Evolutionary conservation across 1,284 basidiomycete species (phyloP), one percentile per base, ranked within the genome.

Genomic region (Tilletia indica): DNA sequence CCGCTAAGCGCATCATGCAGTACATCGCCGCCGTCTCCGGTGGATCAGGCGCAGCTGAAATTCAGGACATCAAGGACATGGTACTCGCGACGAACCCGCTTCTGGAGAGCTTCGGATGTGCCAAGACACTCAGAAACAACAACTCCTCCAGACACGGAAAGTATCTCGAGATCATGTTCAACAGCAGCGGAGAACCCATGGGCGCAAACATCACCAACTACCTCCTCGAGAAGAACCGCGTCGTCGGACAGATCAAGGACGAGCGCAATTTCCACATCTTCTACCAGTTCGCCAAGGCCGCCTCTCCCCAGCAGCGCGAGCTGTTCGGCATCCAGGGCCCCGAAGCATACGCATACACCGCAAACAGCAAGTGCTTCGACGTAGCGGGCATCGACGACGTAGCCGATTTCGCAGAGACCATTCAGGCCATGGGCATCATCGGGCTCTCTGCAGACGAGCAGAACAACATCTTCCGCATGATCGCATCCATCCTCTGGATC

Each of bases 101-200:
- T 54, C 87, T 99, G 75, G 97, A 99, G 86, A 96, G 93, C 86
- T 99, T 99, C 78, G 97, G 97, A 34, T 99, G 97, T 86, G 97
- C 97, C 36, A 99, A 99, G 87, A 99, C 97, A 19, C 88, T 99
- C 74, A 89, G 97, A 71, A 99, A 99, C 85, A 97, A 99, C 86
- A 99, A 99, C 85, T 96, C 93, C 6, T 95, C 93, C 89, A 91
- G 97, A 77, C 97, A 99, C 89, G 96, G 97, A 68, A 99, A 99
- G 88, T 99, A 99, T 85, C 88, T 99, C 36, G 96, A 99, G 86
- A 98, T 99, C 85, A 97, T 98, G 93, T 99, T 99, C 86, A 97
- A 99, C 82, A 86, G 88, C 36, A 88, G 91, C 21, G 96, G 95
- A 68, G 92, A 96, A 82, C 97, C 97, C 19, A 91, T 99, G 49